Evolutionary conservation across 1,139 yeast species (phyloP), one percentile per base, ranked within the genome.

Genomic region (Scheffersomyces parashehatae): DNA sequence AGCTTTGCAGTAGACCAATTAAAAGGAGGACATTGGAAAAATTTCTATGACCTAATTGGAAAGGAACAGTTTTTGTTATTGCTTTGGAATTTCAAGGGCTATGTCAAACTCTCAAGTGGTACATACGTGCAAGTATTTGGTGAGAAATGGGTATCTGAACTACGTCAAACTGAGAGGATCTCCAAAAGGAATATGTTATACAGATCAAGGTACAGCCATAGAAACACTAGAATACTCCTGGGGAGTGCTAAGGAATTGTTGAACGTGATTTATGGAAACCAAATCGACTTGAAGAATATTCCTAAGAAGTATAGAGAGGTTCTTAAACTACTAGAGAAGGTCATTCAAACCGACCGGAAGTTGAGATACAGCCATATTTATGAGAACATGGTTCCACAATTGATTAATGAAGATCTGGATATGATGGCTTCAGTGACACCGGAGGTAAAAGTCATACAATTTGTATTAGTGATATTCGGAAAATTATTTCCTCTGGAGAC

Each of bases 401-500:
- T 6, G 26, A 20, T 20, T 20, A 20, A 20, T 8, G 35, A 41
- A 5, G 12, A 32, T 14, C 36, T 43, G 1, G 44, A 40, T 3
- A 35, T 64, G 24, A 51, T 60, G 14, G 56, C 56, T 33, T 58
- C 43, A 20, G 56, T 68, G 0, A 58, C 70, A 1, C 45, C 59
- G 2, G 51, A 59, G 24, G 47, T 52, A 10, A 37, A 48, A 0
- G 80, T 84, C 0, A 52, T 72, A 0, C 61, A 55, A 37, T 77
- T 80, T 49, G 55, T 78, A 1, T 51, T 74, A 2, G 55, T 68
- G 0, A 46, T 80, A 0, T 44, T 79, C 3, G 77, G 75, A 7
- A 74, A 70, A 41, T 46, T 85, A 0, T 64, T 86, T 29, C 89
- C 93, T 0, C 35, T 58, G 2, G 70, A 67, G 8, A 51, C 78